A percentile compares a stretch with the other conserved stretches of the same genome.
phyloP scores from a whole-genome alignment of 257 asterid genomes.

The Sherardia arvensis region DNA sequence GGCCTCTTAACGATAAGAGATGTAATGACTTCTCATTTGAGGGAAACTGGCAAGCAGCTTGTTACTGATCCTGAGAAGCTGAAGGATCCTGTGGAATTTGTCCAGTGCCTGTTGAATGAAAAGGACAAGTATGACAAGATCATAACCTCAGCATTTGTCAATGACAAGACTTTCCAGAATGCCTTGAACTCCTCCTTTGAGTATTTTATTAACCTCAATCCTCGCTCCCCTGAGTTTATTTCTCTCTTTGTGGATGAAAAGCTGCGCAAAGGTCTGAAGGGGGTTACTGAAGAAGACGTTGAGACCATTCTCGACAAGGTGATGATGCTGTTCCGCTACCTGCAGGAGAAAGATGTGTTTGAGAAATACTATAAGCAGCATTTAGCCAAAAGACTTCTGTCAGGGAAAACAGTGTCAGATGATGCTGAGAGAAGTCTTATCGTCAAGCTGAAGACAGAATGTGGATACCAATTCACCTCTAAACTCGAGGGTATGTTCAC shows the following conservation, averaged over 20 bases:
- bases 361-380: slow-evolving; percentile 93
- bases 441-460: slow-evolving; percentile 79
- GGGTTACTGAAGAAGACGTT: slow-evolving; percentile 78
- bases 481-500: slow-evolving; percentile 91
- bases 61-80: slow-evolving; percentile 89
- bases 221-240: slow-evolving; percentile 88
- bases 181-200: slow-evolving; percentile 86
- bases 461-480: slow-evolving; percentile 85
- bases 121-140: slow-evolving; percentile 73
- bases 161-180: slow-evolving; percentile 80
- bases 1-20: slow-evolving; percentile 67
- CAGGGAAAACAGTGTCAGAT: slow-evolving; percentile 79
- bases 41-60: slow-evolving; percentile 77
- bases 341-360: slow-evolving; percentile 88
- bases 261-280: slow-evolving; percentile 74
- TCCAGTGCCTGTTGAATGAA: slow-evolving; percentile 62
- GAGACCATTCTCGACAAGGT: slow-evolving; percentile 80
- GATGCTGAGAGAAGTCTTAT: slow-evolving; percentile 85
- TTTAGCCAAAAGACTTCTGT: slow-evolving; percentile 77
- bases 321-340: slow-evolving; percentile 84
- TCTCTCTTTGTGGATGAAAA: slow-evolving; percentile 81
- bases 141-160: slow-evolving; percentile 51
- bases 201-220: slow-evolving; percentile 69
- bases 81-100: slow-evolving; percentile 82
- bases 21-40: slow-evolving; percentile 73